Conservation (phyloP, 2,329 filamentous ascomycete genomes). For the Parascedosporium putredinis region DNA sequence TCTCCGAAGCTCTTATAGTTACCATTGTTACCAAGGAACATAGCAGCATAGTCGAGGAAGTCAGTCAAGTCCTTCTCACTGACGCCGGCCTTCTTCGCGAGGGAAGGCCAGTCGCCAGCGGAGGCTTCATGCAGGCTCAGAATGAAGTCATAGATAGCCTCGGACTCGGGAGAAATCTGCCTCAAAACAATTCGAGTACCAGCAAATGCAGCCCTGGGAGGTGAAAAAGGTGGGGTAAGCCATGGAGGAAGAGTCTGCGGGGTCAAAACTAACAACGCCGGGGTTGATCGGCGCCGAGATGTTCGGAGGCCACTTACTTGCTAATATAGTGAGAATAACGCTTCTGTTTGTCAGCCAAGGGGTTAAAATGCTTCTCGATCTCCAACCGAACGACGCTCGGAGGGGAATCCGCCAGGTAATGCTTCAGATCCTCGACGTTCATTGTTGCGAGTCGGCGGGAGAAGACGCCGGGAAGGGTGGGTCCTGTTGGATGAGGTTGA, state of each 20-base stretch:
- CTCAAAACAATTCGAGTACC: slow-evolving; percentile 70
- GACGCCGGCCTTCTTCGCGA: slow-evolving; percentile 55
- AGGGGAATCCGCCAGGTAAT: slow-evolving; percentile 86
- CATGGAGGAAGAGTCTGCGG: background rate
- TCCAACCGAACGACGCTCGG: slow-evolving; percentile 79
- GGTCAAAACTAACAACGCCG: background rate
- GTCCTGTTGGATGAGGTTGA: background rate
- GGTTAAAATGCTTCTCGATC: slow-evolving; percentile 88
- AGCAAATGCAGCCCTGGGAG: slow-evolving; percentile 58
- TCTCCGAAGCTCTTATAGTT: slow-evolving; percentile 87
- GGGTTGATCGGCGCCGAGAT: too few relatives aligned
- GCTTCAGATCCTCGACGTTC: slow-evolving; percentile 50
- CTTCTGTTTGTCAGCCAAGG: slow-evolving; percentile 64
- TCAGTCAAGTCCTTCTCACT: slow-evolving; percentile 51
- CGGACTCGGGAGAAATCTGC: slow-evolving; percentile 73
- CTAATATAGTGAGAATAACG: slow-evolving; percentile 87
- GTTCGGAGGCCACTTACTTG: slow-evolving; percentile 40
- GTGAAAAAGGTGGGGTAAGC: slow-evolving; percentile 6
- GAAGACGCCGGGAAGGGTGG: background rate
- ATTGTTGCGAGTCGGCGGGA: slow-evolving; percentile 28
- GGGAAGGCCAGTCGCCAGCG: slow-evolving; percentile 59
- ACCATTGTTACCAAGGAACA: slow-evolving; percentile 70
- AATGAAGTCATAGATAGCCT: slow-evolving; percentile 73
- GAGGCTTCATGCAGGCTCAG: slow-evolving; percentile 57
- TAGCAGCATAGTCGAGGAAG: slow-evolving; percentile 68